These are phyloP conservation scores for Xeromyces bisporus DNA, from an alignment of 495 filamentous ascomycete species.

Conservation along the genomic window DNA sequence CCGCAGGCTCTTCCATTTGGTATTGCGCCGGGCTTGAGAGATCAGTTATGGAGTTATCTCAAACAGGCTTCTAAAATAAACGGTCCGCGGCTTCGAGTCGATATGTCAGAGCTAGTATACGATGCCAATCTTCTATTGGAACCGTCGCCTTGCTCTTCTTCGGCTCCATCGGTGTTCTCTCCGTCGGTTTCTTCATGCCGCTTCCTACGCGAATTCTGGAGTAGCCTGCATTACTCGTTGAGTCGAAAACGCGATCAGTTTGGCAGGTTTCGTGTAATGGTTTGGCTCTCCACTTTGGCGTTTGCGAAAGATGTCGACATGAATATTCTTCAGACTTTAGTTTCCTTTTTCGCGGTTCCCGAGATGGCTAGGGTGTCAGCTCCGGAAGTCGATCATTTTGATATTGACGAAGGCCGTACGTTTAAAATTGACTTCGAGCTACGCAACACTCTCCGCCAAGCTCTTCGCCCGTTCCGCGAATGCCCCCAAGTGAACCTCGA, in stretches of 20 bases:
- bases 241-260: background rate
- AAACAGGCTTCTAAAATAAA: too few relatives aligned
- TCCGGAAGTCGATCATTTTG: constrained; percentile 3
- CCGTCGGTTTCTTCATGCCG: too few relatives aligned
- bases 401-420: background rate
- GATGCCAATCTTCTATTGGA: too few relatives aligned
- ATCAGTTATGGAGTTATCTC: too few relatives aligned
- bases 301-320: constrained; percentile 12
- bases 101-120: too few relatives aligned
- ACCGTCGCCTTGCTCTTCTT: too few relatives aligned
- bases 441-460: background rate
- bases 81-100: too few relatives aligned
- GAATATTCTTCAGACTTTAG: constrained; percentile 18
- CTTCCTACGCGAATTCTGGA: too few relatives aligned
- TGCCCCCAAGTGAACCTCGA: background rate
- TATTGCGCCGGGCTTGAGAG: too few relatives aligned
- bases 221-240: too few relatives aligned
- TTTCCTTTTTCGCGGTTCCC: constrained; percentile 16
- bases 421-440: background rate
- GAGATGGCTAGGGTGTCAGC: constrained; percentile 6
- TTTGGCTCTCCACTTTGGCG: constrained; percentile 27
- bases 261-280: constrained; percentile 26
- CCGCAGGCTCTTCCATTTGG: too few relatives aligned
- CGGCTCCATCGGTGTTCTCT: too few relatives aligned
- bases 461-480: constrained; percentile 2